phyloP scores from a whole-genome alignment of 345 rosid genomes.

The Conringia planisiliqua region DNA sequence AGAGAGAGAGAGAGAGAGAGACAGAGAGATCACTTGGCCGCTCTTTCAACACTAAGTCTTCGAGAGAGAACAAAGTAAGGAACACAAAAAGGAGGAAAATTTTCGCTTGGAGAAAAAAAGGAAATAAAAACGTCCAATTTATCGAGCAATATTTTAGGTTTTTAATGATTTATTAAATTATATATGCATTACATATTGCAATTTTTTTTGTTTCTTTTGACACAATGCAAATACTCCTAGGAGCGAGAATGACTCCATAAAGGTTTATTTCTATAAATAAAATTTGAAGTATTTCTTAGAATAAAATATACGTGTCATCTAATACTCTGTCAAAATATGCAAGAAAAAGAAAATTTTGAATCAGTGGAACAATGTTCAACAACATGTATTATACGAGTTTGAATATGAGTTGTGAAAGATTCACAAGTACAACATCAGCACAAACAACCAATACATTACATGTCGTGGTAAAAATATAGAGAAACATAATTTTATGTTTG shows the following conservation, averaged over 20 bases:
- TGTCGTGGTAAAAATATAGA: too few species aligned
- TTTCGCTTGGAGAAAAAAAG: background rate
- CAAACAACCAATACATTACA: too few species aligned
- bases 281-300: too few species aligned
- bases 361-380: too few species aligned
- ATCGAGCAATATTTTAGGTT: background rate
- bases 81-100: background rate
- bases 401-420: too few species aligned
- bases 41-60: conserved; percentile 25
- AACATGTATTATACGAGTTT: too few species aligned
- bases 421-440: too few species aligned
- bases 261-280: background rate
- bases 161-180: background rate
- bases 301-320: too few species aligned
- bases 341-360: too few species aligned
- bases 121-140: background rate
- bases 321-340: too few species aligned
- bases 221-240: background rate
- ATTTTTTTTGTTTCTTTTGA: background rate
- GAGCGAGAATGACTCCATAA: background rate
- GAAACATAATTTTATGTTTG: too few species aligned
- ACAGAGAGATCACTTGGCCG: conserved; percentile 23
- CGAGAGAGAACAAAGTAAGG: background rate
- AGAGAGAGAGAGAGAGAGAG: background rate
- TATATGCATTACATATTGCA: background rate